These are phyloP conservation scores for Fusarium multiceps DNA, from an alignment of 2,329 filamentous ascomycete species.

Conservation along the genomic window DNA sequence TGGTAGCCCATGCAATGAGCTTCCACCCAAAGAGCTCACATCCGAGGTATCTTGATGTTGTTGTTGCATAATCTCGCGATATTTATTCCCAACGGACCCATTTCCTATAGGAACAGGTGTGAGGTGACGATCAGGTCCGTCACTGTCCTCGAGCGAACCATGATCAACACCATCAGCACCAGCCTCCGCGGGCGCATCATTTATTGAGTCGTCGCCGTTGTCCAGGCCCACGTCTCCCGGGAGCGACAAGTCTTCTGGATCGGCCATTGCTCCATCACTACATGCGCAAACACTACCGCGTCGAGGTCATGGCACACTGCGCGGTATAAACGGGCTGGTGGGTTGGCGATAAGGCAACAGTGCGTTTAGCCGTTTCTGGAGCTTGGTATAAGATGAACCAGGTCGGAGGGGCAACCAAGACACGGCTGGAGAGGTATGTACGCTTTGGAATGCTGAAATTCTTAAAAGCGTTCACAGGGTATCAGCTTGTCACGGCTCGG, in stretches of 20 bases:
- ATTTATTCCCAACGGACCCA: slow-evolving; percentile 53
- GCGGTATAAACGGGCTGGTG: slow-evolving; percentile 30
- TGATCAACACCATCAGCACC: slow-evolving; percentile 36
- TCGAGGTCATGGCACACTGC: slow-evolving; percentile 45
- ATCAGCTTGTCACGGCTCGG: neutral
- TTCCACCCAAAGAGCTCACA: slow-evolving; percentile 62
- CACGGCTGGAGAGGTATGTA: neutral
- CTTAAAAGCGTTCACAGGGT: neutral
- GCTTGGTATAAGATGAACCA: slow-evolving; percentile 30
- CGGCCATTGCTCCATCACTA: slow-evolving; percentile 61
- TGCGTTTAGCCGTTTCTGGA: slow-evolving; percentile 34
- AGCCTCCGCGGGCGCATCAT: slow-evolving; percentile 38
- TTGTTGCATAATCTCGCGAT: slow-evolving; percentile 58
- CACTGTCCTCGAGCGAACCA: slow-evolving; percentile 32
- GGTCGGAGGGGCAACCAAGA: slow-evolving; percentile 36
- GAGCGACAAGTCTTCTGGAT: slow-evolving; percentile 59
- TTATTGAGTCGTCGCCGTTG: slow-evolving; percentile 57
- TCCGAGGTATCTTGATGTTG: slow-evolving; percentile 61
- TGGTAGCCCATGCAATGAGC: slow-evolving; percentile 60
- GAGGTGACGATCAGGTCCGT: slow-evolving; percentile 29
- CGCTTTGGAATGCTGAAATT: slow-evolving; percentile 5
- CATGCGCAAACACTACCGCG: slow-evolving; percentile 45
- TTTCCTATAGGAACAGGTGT: slow-evolving; percentile 40
- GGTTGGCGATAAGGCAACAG: slow-evolving; percentile 35
- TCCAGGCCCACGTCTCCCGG: slow-evolving; percentile 54